Conservation (phyloP, 208 protist genomes). For the Crithidia fasciculata region DNA sequence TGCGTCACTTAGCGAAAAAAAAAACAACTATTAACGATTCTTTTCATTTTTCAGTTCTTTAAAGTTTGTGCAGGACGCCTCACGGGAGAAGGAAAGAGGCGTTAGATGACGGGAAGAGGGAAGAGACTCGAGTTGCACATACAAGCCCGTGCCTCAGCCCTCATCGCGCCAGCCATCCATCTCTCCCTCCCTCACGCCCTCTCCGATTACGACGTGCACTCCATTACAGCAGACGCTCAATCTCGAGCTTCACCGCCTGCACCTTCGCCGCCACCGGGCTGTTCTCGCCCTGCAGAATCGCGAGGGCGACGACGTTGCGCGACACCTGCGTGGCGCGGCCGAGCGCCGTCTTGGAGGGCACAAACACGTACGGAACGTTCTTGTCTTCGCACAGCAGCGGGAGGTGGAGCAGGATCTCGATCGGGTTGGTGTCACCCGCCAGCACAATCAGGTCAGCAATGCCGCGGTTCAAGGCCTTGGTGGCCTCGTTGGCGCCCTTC, state of each 20-base stretch:
- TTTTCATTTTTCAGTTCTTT: no score
- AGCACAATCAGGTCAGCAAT: conserved; percentile 99
- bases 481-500: conserved; percentile 99
- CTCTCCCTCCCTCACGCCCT: no score
- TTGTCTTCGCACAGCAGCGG: conserved; percentile 99
- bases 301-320: conserved; percentile 97
- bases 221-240: conserved; percentile 97
- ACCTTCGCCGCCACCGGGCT: conserved; percentile 97
- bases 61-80: no score
- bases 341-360: conserved; percentile 98
- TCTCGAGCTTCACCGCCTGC: conserved; percentile 96
- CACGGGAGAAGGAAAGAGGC: no score
- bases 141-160: no score
- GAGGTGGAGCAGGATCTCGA: conserved; percentile 99
- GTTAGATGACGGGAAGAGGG: no score
- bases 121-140: no score
- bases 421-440: conserved; percentile 99
- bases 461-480: conserved; percentile 99
- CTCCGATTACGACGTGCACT: neutral
- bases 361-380: conserved; percentile 99
- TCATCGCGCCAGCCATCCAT: no score
- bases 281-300: conserved; percentile 96
- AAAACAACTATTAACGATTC: no score
- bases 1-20: neutral
- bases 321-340: conserved; percentile 99